Base-by-base conservation (phyloP, 2,329 filamentous ascomycete species). In the Verticillium dahliae region DNA sequence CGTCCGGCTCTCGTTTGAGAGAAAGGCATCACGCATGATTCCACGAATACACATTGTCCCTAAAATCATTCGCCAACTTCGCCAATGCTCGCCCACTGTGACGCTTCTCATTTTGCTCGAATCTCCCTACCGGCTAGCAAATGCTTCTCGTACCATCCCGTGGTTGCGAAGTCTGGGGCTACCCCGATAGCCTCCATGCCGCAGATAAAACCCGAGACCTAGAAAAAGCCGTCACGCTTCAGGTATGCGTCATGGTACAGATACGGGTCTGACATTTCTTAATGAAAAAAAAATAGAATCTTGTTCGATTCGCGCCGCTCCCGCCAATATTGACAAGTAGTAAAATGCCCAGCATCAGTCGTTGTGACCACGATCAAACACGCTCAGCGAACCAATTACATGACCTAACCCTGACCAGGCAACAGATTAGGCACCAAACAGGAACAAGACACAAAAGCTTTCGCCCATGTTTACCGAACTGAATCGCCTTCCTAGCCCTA, bases 241-340 rank as follows among this genome's bases (percentile, higher is more conserved):
- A 86, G 83, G 71, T 68, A 68, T 74, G 75, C 78, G 77, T 76
- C 77, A 82, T 78, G 78, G 84, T 84, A 87, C 84, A 87, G 84
- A 87, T 87, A 86, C 84, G 82, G 83, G 84, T 79, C 82, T 78
- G 69, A 87, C 81, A 87, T 78, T 13, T 18, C n/a, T 52, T 37
- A 18, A 45, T 7, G 27, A 31, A 22, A 22, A 22, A 22, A 22
- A 22, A 31, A 31, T 7, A 22, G n/a, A 18, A 45, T 31, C 5
- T 5, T 31, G 4, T 4, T 31, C 27, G 27, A 31, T 31, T 5
- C 5, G 4, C 5, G 27, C 27, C 27, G 27, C 27, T 31, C 27
- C 27, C 4, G 27, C 27, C 27, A 31, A 4, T 31, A 31, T 31
- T 5, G 27, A 31, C 27, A 4, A 31, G 27, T 31, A 31, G 27